Evolutionary conservation across 768 basidiomycete species (phyloP), one percentile per base, ranked within the genome.

Genomic region (Auriscalpium vulgare): DNA sequence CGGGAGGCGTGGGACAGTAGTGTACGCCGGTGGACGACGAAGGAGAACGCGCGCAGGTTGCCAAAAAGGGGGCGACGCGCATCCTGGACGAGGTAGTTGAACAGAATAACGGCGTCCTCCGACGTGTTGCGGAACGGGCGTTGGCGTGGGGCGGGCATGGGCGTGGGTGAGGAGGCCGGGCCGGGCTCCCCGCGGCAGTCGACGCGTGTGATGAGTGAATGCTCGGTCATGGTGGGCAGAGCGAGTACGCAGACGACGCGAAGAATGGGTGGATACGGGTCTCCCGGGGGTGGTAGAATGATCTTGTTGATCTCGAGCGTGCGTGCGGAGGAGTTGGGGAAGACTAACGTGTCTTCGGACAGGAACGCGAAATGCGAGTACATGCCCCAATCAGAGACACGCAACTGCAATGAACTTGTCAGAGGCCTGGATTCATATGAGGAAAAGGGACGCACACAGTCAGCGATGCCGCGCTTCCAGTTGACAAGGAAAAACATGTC

Each of bases 111-210:
- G 0, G 69, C 67, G 37, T 54, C 43, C 14, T 44, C 56, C 1
- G 69, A 59, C 11, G 59, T 56, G 43, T 65, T 56, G 51, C 51
- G 56, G 56, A 64, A 68, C 7, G 66, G 66, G 10, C 58, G 62
- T 21, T 21, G n/a, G 8, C 38, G 50, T 29, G 29, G 29, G 7
- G 40, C 51, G 0, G 34, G 35, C 4, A 43, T 57, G 34, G 29
- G 47, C 11, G 45, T 45, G 7, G 44, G 43, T 5, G 61, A 29
- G 16, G 35, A 37, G 11, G 51, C 47, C 14, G 59, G 64, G 50
- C 64, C 68, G 4, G 68, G 68, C 51, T 69, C 68, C 45, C 62
- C 61, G 29, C 68, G 64, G 38, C 68, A 69, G 8, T 57, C 60
- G 54, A 68, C 61, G 37, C 62, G 59, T 47, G 63, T 38, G 40